These are phyloP conservation scores for Pichia sp. DNA, from an alignment of 1,139 yeast species.

Conservation along the genomic window DNA sequence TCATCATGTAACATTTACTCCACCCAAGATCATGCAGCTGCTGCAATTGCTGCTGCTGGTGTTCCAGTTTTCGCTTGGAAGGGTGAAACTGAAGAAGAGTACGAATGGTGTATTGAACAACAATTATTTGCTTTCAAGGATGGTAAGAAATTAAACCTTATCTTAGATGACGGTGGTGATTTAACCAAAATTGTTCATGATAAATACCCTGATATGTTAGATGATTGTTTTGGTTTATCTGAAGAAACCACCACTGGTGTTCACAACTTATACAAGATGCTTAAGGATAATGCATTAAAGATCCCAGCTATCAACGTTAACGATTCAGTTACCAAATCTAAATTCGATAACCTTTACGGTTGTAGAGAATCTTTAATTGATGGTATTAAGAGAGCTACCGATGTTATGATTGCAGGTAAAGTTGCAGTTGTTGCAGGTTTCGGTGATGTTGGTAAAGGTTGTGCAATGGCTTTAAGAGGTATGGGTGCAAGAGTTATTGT, in stretches of 20 bases:
- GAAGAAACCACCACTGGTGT: constrained; percentile 99
- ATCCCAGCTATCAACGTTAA: constrained; percentile 99
- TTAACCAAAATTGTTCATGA: constrained; percentile 95
- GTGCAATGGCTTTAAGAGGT: constrained; percentile 98
- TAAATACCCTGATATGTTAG: constrained; percentile 96
- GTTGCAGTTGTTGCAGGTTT: constrained; percentile 98
- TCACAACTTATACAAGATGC: constrained; percentile 97
- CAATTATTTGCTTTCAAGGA: constrained; percentile 98
- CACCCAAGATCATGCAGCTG: constrained; percentile 99
- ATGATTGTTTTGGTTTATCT: constrained; percentile 91
- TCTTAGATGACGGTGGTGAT: constrained; percentile 99
- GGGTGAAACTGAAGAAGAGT: constrained; percentile 99
- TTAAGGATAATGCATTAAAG: constrained; percentile 83
- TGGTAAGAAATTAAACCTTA: constrained; percentile 90
- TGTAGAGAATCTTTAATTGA: constrained; percentile 98
- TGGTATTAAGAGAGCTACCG: constrained; percentile 99
- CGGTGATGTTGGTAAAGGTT: constrained; percentile 99
- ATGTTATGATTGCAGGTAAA: constrained; percentile 99
- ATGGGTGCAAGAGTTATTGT: constrained; percentile 99
- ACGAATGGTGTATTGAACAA: constrained; percentile 99
- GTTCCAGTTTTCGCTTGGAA: constrained; percentile 99
- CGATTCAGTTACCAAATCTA: constrained; percentile 98
- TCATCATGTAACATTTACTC: constrained; percentile 99
- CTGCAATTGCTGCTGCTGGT: constrained; percentile 99
- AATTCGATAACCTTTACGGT: constrained; percentile 99